Conservation (phyloP, 2,329 filamentous ascomycete genomes). For the Thelonectria rubi region DNA sequence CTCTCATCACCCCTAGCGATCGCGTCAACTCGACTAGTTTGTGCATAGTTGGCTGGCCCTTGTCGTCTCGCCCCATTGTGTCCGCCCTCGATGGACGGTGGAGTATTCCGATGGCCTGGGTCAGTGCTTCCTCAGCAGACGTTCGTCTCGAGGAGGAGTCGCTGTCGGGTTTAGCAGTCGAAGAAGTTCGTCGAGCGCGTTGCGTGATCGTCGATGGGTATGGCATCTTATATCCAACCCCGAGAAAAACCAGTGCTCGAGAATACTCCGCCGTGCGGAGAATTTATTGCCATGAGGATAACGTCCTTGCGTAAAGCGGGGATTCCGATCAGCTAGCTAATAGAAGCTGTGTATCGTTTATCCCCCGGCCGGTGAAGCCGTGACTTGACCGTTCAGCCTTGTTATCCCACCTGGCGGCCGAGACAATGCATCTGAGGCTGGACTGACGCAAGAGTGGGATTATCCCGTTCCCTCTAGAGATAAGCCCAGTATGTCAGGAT, state of each 20-base stretch:
- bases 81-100: conserved; percentile 4
- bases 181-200: background rate
- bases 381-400: background rate
- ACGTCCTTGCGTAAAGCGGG: background rate
- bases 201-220: conserved; percentile 13
- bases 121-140: conserved; percentile 3
- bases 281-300: background rate
- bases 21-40: conserved; percentile 29
- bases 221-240: conserved; percentile 9
- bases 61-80: conserved; percentile 10
- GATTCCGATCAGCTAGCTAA: background rate
- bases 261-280: background rate
- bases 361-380: background rate
- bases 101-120: background rate
- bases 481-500: background rate
- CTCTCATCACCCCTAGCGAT: conserved; percentile 33
- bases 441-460: background rate
- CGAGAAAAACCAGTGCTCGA: background rate
- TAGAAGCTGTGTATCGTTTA: background rate
- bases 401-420: background rate
- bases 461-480: background rate
- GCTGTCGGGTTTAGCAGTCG: background rate
- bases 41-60: background rate
- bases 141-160: background rate
- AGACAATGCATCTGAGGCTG: background rate